Percentiles rank a stretch among this genome's conserved stretches.
Evolutionary conservation across 1,139 yeast genomes (phyloP).

Genomic region (Yamadazyma jaroonii): DNA sequence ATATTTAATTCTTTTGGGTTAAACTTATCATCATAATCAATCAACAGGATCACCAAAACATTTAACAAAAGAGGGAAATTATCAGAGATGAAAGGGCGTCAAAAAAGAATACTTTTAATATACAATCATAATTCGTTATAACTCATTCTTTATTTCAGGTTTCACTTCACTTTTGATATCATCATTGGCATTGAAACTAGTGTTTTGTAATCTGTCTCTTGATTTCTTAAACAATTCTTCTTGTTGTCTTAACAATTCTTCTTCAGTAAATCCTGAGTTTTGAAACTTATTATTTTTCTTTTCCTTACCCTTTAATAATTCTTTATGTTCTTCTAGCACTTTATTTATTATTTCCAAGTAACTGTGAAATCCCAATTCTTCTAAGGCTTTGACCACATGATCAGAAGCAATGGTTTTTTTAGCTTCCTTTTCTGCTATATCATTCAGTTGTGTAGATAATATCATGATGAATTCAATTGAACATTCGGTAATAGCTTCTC

Average conservation of each 20-base stretch:
- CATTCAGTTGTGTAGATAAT: slow-evolving; percentile 88
- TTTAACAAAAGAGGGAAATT: neutral
- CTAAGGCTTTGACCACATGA: slow-evolving; percentile 88
- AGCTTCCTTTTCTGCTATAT: slow-evolving; percentile 93
- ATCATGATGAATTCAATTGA: slow-evolving; percentile 96
- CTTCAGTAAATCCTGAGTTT: slow-evolving; percentile 88
- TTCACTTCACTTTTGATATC: slow-evolving; percentile 5
- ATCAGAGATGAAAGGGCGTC: neutral
- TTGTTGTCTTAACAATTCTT: slow-evolving; percentile 86
- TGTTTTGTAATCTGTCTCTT: slow-evolving; percentile 63
- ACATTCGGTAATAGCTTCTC: slow-evolving; percentile 94
- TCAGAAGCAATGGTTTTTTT: slow-evolving; percentile 96
- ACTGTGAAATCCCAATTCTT: slow-evolving; percentile 82
- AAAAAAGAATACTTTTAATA: slow-evolving; percentile 3
- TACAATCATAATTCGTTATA: slow-evolving; percentile 7
- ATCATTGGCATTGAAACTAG: slow-evolving; percentile 5
- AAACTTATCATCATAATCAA: too few species aligned
- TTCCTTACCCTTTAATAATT: slow-evolving; percentile 82
- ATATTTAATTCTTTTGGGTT: slow-evolving; percentile 45
- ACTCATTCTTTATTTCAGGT: slow-evolving; percentile 1
- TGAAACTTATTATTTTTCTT: slow-evolving; percentile 91
- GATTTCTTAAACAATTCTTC: slow-evolving; percentile 90
- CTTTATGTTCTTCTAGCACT: slow-evolving; percentile 84
- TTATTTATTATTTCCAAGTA: slow-evolving; percentile 82
- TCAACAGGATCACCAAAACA: neutral